Base-by-base conservation (phyloP, 352 stramenopile species). In the Globisporangium ultimum region DNA sequence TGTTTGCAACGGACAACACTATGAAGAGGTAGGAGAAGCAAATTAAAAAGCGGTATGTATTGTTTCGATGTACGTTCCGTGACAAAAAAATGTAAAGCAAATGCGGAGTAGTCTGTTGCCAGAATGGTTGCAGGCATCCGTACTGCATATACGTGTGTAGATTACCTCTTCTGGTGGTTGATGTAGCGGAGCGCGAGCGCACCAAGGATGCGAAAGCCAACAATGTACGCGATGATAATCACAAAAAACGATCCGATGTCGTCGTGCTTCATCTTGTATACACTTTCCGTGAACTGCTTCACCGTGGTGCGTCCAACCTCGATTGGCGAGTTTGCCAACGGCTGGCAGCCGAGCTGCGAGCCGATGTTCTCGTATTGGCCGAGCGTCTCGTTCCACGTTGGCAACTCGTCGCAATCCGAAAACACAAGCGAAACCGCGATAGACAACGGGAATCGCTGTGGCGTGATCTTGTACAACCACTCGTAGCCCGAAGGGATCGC, bases 121-220 rank as follows among this genome's bases (percentile, higher is more conserved):
- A n/a, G n/a, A n/a, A n/a, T n/a, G n/a, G n/a, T n/a, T n/a, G n/a
- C n/a, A n/a, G n/a, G n/a, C n/a, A n/a, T n/a, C n/a, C n/a, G n/a
- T n/a, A n/a, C n/a, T n/a, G n/a, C n/a, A n/a, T n/a, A n/a, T n/a
- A n/a, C n/a, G n/a, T n/a, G n/a, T n/a, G n/a, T n/a, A n/a, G n/a
- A n/a, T n/a, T n/a, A n/a, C n/a, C n/a, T n/a, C 42, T 61, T 65
- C 57, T 70, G 66, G 28, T 69, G 61, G 41, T 62, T 66, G 22
- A 72, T 47, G 32, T 63, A 70, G 43, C 61, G 55, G 48, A 70
- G 50, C 17, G 45, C 38, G 21, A 72, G 28, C 4, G 53, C 41
- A 2, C 45, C 66, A 11, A 72, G 51, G 1, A 72, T 21, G 21
- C 55, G 53, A 20, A 70, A 62, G 40, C 45, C 34, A 9, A 67